Percentiles rank a stretch among this genome's conserved stretches.
Conservation (phyloP, 192 early-diverging fungal species). For the Funneliformis geosporum region DNA sequence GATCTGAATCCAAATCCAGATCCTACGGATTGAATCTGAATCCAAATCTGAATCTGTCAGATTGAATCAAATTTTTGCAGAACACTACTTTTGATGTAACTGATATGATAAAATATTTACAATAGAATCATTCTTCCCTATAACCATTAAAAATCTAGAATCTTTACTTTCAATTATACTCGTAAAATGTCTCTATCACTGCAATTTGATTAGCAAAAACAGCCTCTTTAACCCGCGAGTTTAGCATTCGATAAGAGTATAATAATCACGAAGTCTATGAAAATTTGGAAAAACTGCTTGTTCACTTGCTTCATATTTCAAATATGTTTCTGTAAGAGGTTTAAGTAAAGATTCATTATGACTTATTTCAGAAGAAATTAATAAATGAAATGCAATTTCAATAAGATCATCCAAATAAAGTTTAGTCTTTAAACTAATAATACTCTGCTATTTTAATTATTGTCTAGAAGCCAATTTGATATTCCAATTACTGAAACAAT, state of each 20-base stretch:
- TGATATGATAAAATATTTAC: conserved; percentile 10
- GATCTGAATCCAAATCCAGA: too few relatives aligned
- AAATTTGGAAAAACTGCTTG: conserved; percentile 20
- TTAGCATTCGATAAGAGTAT: neutral
- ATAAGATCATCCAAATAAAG: conserved; percentile 11
- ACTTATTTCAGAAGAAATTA: neutral
- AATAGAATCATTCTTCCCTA: too few relatives aligned
- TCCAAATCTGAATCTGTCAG: too few relatives aligned
- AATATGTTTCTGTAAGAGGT: neutral
- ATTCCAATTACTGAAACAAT: conserved; percentile 33
- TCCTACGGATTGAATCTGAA: too few relatives aligned
- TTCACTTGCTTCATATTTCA: neutral
- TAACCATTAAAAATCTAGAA: conserved; percentile 1
- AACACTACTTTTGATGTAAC: neutral
- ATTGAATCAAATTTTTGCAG: too few relatives aligned
- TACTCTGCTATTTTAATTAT: conserved; percentile 30
- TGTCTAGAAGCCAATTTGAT: conserved; percentile 33
- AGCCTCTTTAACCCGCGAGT: too few relatives aligned
- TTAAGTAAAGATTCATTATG: neutral
- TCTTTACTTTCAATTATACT: neutral
- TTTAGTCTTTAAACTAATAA: conserved; percentile 29
- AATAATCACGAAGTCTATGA: conserved; percentile 25
- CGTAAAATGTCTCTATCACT: too few relatives aligned
- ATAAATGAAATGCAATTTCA: neutral
- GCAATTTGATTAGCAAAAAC: too few relatives aligned